phyloP scores from a whole-genome alignment of 768 basidiomycete species.

The Pisolithus orientalis region DNA sequence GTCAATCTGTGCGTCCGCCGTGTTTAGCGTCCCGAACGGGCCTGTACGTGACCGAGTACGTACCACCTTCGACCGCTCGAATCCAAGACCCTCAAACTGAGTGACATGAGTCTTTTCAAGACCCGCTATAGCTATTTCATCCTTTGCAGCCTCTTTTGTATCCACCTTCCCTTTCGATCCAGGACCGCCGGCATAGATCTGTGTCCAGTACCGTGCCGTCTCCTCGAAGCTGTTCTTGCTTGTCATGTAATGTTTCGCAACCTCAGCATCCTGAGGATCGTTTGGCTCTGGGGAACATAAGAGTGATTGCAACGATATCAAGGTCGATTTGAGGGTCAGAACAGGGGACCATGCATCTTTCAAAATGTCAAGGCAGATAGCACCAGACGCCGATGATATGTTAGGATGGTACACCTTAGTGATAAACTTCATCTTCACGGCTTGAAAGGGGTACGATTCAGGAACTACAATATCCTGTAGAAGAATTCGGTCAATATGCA shows the following conservation, averaged over 20 bases:
- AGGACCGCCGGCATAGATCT: constrained; percentile 82
- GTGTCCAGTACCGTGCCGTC: constrained; percentile 92
- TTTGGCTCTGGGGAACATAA: constrained; percentile 92
- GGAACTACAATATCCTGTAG: constrained; percentile 86
- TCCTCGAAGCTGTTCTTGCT: constrained; percentile 83
- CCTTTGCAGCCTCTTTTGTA: constrained; percentile 28
- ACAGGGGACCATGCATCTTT: constrained; percentile 95
- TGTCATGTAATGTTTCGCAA: constrained; percentile 94
- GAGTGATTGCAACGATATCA: constrained; percentile 91
- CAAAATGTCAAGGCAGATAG: constrained; percentile 85
- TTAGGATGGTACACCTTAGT: constrained; percentile 97
- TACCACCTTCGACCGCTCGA: constrained; percentile 80
- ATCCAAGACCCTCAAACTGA: constrained; percentile 78
- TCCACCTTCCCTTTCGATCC: constrained; percentile 34
- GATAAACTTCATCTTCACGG: constrained; percentile 97
- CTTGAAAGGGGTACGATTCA: constrained; percentile 86
- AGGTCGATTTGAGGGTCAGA: constrained; percentile 90
- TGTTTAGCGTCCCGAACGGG: constrained; percentile 2
- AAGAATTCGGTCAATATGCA: background rate
- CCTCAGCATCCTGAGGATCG: constrained; percentile 97
- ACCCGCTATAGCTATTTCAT: constrained; percentile 66
- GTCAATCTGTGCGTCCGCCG: constrained; percentile 54
- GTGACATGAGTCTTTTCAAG: constrained; percentile 79
- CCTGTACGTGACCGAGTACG: constrained; percentile 26
- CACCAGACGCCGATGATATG: constrained; percentile 88